Conservation (phyloP, 2,329 filamentous ascomycete species). For the Sporothrix pallida region DNA sequence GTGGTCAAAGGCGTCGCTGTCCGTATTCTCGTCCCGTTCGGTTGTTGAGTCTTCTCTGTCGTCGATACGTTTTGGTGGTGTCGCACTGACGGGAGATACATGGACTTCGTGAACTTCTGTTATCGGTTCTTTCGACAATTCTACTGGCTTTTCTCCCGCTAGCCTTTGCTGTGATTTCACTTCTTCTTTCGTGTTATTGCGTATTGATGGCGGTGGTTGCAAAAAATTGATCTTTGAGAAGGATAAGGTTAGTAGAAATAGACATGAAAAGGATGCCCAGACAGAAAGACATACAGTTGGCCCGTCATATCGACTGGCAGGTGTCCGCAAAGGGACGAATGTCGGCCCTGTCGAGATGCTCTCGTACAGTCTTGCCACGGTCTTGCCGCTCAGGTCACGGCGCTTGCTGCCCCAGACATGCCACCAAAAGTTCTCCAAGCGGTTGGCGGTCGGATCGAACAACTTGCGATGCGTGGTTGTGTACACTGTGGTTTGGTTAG, state of each 20-base stretch:
- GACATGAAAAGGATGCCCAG: neutral
- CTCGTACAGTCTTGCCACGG: conserved; percentile 61
- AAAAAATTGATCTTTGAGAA: neutral
- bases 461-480: conserved; percentile 64
- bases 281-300: conserved; percentile 51
- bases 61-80: neutral
- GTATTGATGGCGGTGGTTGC: neutral
- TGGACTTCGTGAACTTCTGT: neutral
- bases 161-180: neutral
- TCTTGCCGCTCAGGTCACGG: conserved; percentile 57
- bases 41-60: neutral
- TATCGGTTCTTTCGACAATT: neutral
- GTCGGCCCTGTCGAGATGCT: conserved; percentile 64
- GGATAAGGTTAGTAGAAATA: neutral
- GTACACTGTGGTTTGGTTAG: conserved; percentile 55
- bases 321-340: conserved; percentile 60
- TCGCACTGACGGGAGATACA: no score
- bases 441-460: conserved; percentile 65
- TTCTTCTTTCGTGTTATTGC: neutral
- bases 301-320: conserved; percentile 59
- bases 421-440: conserved; percentile 70
- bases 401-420: conserved; percentile 67
- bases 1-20: neutral
- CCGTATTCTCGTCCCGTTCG: neutral
- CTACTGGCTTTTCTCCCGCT: neutral